Evolutionary conservation across 2,329 filamentous ascomycete species (phyloP), one percentile per base, ranked within the genome.

Genomic region (Beauveria australis): DNA sequence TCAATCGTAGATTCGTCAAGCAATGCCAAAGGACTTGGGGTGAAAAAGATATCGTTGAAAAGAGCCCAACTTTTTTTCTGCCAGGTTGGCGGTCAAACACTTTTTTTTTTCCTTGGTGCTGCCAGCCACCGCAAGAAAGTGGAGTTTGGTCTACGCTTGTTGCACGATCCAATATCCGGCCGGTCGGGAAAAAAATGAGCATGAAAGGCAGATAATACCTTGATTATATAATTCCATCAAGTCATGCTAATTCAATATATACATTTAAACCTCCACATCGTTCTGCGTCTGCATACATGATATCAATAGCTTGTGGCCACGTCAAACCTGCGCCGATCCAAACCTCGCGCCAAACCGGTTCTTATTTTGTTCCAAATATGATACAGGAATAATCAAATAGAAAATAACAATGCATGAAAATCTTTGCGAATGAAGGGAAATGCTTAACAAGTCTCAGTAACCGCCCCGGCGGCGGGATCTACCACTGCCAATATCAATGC

Each of bases 401-500:
- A 52, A 47, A 41, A 19, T 10, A 59, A 22, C 33, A 4, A 60
- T 60, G 57, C 48, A 37, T 43, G 19, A 24, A 33, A 28, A 47
- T 6, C 1, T 10, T 12, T 37, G n/a, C 26, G 48, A 28, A 19
- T 58, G 30, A 58, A 46, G n/a, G n/a, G 19, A 49, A 55, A 47
- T 40, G 14, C 3, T 10, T 30, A 28, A 37, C 6, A 19, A 12
- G 43, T 41, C 53, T 73, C 61, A 78, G 63, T 76, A 77, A 26
- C 75, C 76, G 37, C 76, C 75, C 57, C 81, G 78, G 49, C 82
- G 75, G 66, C 82, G 75, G 28, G 81, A 80, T 62, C 84, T 75
- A 3, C 84, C 85, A 26, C 76, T 76, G n/a, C 85, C 85, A 64
- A 88, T 81, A 66, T 88, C 84, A 63, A 88, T 88, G 53, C 78